phyloP scores from a whole-genome alignment of 345 rosid species.

The Clausena lansium region DNA sequence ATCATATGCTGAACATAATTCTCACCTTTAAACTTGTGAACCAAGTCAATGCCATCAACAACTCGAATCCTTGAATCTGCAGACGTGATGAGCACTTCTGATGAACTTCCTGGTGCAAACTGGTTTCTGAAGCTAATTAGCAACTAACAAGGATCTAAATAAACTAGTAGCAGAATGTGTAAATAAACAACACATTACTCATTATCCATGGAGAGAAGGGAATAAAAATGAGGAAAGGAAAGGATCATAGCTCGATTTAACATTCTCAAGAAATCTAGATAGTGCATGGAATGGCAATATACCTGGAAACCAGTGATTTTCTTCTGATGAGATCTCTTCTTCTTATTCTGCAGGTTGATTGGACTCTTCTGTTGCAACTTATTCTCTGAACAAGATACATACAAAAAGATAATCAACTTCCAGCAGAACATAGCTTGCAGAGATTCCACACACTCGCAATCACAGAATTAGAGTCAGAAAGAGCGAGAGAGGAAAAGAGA shows the following conservation, averaged over 20 bases:
- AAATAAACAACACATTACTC: neutral
- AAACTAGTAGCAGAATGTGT: neutral
- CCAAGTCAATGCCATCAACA: constrained; percentile 73
- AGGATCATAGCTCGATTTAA: neutral
- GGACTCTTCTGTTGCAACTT: constrained; percentile 70
- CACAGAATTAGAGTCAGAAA: neutral
- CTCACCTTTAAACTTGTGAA: constrained; percentile 90
- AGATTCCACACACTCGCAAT: neutral
- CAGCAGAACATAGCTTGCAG: neutral
- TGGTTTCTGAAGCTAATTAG: constrained; percentile 37
- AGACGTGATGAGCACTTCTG: constrained; percentile 90
- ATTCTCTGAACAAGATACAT: constrained; percentile 51
- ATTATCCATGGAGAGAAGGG: neutral
- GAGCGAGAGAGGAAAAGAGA: neutral
- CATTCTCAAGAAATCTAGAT: neutral
- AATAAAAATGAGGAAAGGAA: neutral
- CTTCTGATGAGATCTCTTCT: constrained; percentile 86
- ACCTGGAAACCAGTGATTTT: constrained; percentile 99
- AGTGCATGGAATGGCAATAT: constrained; percentile 4
- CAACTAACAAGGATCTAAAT: constrained; percentile 14
- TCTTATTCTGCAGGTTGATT: constrained; percentile 84
- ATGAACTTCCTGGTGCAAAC: constrained; percentile 93
- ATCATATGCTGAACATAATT: constrained; percentile 6
- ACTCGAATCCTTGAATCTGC: constrained; percentile 93
- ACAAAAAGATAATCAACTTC: neutral